A percentile compares a stretch with the other conserved stretches of the same genome.
Evolutionary conservation across 495 filamentous ascomycete genomes (phyloP).

Genomic region (Podospora comata): DNA sequence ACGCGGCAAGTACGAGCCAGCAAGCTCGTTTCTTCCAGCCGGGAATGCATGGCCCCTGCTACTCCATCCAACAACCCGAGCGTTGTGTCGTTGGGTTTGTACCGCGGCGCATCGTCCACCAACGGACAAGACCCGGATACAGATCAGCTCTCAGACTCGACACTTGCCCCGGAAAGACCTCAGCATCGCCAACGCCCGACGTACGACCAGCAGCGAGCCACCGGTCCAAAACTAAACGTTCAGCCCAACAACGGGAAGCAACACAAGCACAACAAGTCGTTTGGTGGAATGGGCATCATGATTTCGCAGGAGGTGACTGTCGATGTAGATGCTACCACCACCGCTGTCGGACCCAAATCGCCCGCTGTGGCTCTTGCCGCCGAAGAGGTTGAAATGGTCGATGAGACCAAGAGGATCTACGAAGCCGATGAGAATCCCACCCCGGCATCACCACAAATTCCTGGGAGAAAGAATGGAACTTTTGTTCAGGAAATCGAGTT

Average conservation of each 20-base stretch:
- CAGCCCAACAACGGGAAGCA: not conserved
- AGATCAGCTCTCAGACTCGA: not conserved
- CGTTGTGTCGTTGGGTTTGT: constrained; percentile 16
- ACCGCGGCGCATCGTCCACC: constrained; percentile 4
- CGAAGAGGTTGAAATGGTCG: not conserved
- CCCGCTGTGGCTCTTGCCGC: not conserved
- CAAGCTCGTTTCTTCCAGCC: constrained; percentile 16
- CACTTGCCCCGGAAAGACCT: not conserved
- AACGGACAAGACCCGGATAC: constrained; percentile 1
- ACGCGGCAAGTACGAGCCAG: not conserved
- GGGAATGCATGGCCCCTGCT: constrained; percentile 16
- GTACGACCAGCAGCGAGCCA: not conserved
- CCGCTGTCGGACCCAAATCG: not conserved
- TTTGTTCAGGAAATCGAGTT: constrained; percentile 1
- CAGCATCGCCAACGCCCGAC: not conserved
- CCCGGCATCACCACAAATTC: not conserved
- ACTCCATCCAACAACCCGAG: constrained; percentile 20
- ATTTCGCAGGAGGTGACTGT: constrained; percentile 53
- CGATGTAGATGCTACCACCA: constrained; percentile 36
- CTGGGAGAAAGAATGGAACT: not conserved
- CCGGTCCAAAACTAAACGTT: not conserved
- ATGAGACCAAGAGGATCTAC: not conserved
- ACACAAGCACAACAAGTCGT: not conserved
- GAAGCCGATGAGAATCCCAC: not conserved
- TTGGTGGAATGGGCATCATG: constrained; percentile 42